These are phyloP conservation scores for Neurospora sp. DNA, from an alignment of 495 filamentous ascomycete species.

Conservation along the genomic window DNA sequence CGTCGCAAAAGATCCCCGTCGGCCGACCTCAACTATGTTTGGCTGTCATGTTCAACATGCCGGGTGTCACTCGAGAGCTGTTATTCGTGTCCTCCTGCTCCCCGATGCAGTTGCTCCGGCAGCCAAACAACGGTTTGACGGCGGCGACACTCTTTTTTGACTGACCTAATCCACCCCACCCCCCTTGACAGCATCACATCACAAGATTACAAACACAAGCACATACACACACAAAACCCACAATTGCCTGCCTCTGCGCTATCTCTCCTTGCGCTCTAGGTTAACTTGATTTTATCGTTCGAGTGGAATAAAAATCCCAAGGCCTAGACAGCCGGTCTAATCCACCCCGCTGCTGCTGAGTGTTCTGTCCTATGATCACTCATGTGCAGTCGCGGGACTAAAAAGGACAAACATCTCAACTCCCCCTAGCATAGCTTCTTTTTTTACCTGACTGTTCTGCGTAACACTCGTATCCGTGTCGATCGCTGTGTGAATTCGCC, in stretches of 20 bases:
- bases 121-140: neutral
- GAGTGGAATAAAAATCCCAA: conserved; percentile 46
- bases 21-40: neutral
- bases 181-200: neutral
- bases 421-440: neutral
- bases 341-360: conserved; percentile 47
- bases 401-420: conserved; percentile 44
- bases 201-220: conserved; percentile 1
- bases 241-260: conserved; percentile 48
- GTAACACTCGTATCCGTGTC: neutral
- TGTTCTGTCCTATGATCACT: conserved; percentile 9
- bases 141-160: neutral
- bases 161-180: neutral
- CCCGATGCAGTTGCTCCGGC: neutral
- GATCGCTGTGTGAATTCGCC: neutral
- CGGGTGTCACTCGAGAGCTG: neutral
- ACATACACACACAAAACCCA: conserved; percentile 29
- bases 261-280: conserved; percentile 39
- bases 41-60: neutral
- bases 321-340: conserved; percentile 53
- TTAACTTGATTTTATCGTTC: conserved; percentile 48
- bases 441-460: neutral
- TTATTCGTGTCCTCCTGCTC: neutral
- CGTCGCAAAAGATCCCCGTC: neutral
- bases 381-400: conserved; percentile 48